Evolutionary conservation across 106 monocot species (phyloP).

Genomic region (Dendrobium nobile): DNA sequence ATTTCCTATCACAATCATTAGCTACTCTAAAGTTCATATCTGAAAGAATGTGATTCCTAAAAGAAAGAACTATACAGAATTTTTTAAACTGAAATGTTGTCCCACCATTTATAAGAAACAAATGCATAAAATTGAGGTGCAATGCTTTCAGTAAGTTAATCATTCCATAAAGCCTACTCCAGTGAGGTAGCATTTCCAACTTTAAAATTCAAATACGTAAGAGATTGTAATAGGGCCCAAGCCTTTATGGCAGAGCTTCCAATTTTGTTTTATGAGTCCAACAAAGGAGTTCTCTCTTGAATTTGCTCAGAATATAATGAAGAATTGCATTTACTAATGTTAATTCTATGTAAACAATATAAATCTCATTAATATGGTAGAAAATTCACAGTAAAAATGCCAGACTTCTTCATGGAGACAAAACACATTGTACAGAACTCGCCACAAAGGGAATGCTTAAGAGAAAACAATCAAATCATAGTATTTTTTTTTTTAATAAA

Average conservation of each 20-base stretch:
- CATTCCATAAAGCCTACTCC: not conserved
- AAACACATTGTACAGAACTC: not conserved
- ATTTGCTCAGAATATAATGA: not conserved
- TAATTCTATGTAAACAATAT: not conserved
- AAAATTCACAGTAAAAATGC: not conserved
- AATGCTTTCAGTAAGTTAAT: not conserved
- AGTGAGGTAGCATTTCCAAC: not conserved
- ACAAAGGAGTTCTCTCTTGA: not conserved
- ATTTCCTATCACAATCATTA: not conserved
- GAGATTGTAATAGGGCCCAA: not conserved
- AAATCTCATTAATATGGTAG: not conserved
- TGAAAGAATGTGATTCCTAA: not conserved
- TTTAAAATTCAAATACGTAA: not conserved
- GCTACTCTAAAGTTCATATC: not conserved
- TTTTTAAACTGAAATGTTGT: not conserved
- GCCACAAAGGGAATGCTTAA: not conserved
- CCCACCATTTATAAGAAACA: not conserved
- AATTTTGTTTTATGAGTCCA: not conserved
- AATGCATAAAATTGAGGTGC: not conserved
- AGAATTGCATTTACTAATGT: not conserved
- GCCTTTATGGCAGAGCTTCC: too few species aligned
- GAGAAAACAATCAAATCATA: not conserved
- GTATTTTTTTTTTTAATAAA: not conserved
- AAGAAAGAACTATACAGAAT: not conserved
- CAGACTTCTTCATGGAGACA: not conserved